Evolutionary conservation across 2,329 filamentous ascomycete species (phyloP), one percentile per base, ranked within the genome.

Genomic region (Malbranchea zuffiana): DNA sequence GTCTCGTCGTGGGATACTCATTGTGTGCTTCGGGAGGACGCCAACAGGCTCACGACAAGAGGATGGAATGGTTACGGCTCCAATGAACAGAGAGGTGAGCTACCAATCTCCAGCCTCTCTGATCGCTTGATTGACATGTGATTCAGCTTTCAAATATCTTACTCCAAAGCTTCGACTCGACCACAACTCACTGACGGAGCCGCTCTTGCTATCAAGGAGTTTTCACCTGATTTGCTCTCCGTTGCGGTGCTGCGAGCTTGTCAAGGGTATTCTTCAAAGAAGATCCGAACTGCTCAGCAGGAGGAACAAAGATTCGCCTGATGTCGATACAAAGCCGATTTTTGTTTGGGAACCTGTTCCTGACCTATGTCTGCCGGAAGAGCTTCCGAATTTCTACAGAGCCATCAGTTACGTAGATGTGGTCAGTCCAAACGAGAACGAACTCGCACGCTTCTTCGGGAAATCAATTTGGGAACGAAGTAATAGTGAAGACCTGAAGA

Each of bases 291-390:
- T 64, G 21, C 50, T 43, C 11, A 42, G 44, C 26, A 42, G 47
- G 21, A 49, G 48, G 25, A 50, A 52, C 27, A 39, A 53, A 39
- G 28, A 58, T 10, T 44, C 58, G 0, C 42, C 47, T 3, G 54
- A 59, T 30, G 43, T 50, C 7, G 67, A 66, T 47, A 50, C 65
- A 1, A 71, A 72, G 32, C 82, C 87, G 1, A 60, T 86, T 5
- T 84, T 95, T 55, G 75, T 96, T 35, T 98, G 88, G 88, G 90
- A 98, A 56, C 90, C 90, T 1, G 82, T 95, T 1, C 90, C 90
- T 1, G 85, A 95, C 58, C 70, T 84, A 1, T 95, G 87, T 57
- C 79, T 73, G 0, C 78, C 84, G 0, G 74, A 77, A 21, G 68
- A 79, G 44, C 56, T 73, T 13, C 53, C 64, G 0, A 68, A 65